Evolutionary conservation across 768 basidiomycete genomes (phyloP), one percentile per base, ranked within the genome.

Genomic region (Macrolepiota albuminosa): DNA sequence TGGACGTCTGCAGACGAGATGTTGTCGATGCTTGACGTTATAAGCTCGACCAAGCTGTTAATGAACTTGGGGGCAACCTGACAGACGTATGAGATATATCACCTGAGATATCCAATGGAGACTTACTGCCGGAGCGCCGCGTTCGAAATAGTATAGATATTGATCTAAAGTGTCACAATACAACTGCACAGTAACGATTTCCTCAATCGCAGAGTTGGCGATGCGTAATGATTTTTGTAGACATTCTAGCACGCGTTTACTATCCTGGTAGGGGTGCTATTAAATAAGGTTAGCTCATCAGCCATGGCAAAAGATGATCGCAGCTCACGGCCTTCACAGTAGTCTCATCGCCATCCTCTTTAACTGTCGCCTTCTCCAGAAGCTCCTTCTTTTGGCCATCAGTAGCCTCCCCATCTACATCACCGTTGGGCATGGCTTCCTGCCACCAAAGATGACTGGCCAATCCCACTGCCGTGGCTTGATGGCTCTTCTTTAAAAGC

Each of bases 391-490:
- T 72, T 57, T 76, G 72, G 1, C 66, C 59, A 26, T 73, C 63
- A 31, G 72, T 67, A 18, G 66, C 69, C 56, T 78, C 80, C 14
- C 80, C 84, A 26, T 72, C 70, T 0, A 73, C 70, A 49, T 69
- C 68, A 46, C 60, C 45, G 57, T 74, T 63, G 24, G 75, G 64
- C 1, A 80, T 72, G 29, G 84, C 78, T 62, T 89, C 89, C 71
- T 98, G 97, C 95, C 95, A 99, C 96, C 96, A 99, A 65, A 99
- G 75, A 75, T 99, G 97, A 71, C 95, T 97, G 8, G 97, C 97
- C 34, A 94, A 79, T 52, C 91, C 87, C 24, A 98, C 97, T 5
- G 96, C 97, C 9, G 88, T 92, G 13, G 95, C 90, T 73, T 98
- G 97, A 72, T 98, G 96, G 13, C 93, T 93, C 81, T 99, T 98